Conservation (phyloP, 208 protist species). For the Leishmania aethiopica region DNA sequence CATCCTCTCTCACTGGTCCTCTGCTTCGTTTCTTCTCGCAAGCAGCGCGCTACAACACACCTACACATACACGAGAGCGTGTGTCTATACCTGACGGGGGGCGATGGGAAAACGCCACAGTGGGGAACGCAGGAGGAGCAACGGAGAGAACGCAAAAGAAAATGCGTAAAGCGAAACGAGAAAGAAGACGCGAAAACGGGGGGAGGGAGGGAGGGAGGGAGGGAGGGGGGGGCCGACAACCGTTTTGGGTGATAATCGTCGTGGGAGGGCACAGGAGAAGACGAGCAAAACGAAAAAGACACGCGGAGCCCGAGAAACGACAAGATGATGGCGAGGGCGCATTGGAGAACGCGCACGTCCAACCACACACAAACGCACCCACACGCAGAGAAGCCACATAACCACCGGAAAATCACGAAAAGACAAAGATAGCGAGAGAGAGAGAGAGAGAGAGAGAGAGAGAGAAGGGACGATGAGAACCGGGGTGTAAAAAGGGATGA, state of each 20-base stretch:
- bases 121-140: neutral
- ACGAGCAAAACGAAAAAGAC: neutral
- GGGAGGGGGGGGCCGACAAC: neutral
- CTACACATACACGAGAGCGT: neutral
- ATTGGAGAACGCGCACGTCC: neutral
- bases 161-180: neutral
- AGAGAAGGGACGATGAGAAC: neutral
- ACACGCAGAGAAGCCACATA: neutral
- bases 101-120: neutral
- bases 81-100: neutral
- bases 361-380: neutral
- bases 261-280: neutral
- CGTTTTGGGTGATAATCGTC: neutral
- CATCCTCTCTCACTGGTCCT: neutral
- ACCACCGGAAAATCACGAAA: neutral
- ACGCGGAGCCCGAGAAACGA: neutral
- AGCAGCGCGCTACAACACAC: neutral
- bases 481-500: neutral
- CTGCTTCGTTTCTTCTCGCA: neutral
- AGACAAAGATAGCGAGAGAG: neutral
- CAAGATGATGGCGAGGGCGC: neutral
- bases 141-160: neutral
- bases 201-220: no score
- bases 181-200: neutral
- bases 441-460: neutral